Conservation (phyloP, 345 rosid species). For the Populus euphratica region DNA sequence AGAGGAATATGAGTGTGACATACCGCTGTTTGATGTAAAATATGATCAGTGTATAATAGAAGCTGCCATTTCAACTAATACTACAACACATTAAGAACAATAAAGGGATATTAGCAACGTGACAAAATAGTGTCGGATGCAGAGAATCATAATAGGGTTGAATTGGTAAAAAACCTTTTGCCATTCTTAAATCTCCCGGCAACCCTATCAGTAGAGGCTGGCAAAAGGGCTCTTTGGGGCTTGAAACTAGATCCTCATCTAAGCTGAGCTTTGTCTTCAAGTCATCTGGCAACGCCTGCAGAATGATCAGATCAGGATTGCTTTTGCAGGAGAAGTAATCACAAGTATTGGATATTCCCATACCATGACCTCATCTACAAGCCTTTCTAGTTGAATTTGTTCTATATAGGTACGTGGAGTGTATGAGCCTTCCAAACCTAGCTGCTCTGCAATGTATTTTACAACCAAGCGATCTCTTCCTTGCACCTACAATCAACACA, state of each 20-base stretch:
- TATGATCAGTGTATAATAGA: slow-evolving; percentile 10
- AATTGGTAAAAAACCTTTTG: slow-evolving; percentile 46
- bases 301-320: slow-evolving; percentile 27
- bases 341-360: slow-evolving; percentile 16
- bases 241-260: slow-evolving; percentile 75
- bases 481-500: slow-evolving; percentile 65
- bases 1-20: slow-evolving; percentile 89
- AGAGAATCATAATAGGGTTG: background rate
- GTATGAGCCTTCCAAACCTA: slow-evolving; percentile 86
- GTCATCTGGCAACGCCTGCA: slow-evolving; percentile 95
- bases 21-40: slow-evolving; percentile 46
- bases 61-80: background rate
- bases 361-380: slow-evolving; percentile 97
- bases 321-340: slow-evolving; percentile 33
- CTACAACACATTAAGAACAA: background rate
- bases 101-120: background rate
- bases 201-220: slow-evolving; percentile 67
- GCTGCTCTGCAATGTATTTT: slow-evolving; percentile 61
- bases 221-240: slow-evolving; percentile 77
- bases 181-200: slow-evolving; percentile 66
- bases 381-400: slow-evolving; percentile 97
- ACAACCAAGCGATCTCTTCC: slow-evolving; percentile 80
- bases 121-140: background rate
- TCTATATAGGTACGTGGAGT: slow-evolving; percentile 92
- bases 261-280: slow-evolving; percentile 83